A percentile compares a stretch with the other conserved stretches of the same genome.
phyloP scores from a whole-genome alignment of 2,329 filamentous ascomycete genomes.

The Diaporthe ilicicola region DNA sequence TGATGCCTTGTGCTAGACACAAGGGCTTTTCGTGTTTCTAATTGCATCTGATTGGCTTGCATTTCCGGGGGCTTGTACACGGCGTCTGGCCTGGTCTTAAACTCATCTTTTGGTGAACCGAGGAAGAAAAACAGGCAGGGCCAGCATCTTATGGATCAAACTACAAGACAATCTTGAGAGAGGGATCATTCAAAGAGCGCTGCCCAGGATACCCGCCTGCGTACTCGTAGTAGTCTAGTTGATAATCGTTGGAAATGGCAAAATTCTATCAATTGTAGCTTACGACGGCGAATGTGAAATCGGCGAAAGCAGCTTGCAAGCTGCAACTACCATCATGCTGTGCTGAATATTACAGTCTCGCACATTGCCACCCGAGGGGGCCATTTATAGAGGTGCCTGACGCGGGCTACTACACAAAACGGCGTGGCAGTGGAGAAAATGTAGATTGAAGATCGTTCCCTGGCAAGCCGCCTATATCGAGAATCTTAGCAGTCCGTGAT shows the following conservation, averaged over 20 bases:
- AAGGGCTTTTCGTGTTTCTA: not conserved
- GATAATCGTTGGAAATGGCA: conserved; percentile 19
- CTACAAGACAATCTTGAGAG: not conserved
- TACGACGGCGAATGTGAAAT: no score
- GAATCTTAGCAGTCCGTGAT: not conserved
- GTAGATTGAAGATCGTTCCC: not conserved
- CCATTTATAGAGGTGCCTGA: no score
- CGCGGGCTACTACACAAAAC: not conserved
- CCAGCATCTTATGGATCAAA: conserved; percentile 10
- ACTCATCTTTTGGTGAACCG: not conserved
- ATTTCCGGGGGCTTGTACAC: conserved; percentile 1
- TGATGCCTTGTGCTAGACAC: not conserved
- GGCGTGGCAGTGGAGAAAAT: not conserved
- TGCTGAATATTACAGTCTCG: no score
- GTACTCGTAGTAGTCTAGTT: conserved; percentile 23
- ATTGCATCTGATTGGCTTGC: conserved; percentile 15
- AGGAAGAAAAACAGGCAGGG: conserved; percentile 12
- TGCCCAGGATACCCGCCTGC: conserved; percentile 18
- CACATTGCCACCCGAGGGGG: no score
- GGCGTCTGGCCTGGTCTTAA: conserved; percentile 1
- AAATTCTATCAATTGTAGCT: not conserved
- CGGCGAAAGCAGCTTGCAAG: no score
- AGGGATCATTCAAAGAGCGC: not conserved
- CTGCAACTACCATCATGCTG: no score
- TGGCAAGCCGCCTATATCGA: not conserved